Evolutionary conservation across 2,329 filamentous ascomycete species (phyloP).

Genomic region (Nigrospora sphaerica): DNA sequence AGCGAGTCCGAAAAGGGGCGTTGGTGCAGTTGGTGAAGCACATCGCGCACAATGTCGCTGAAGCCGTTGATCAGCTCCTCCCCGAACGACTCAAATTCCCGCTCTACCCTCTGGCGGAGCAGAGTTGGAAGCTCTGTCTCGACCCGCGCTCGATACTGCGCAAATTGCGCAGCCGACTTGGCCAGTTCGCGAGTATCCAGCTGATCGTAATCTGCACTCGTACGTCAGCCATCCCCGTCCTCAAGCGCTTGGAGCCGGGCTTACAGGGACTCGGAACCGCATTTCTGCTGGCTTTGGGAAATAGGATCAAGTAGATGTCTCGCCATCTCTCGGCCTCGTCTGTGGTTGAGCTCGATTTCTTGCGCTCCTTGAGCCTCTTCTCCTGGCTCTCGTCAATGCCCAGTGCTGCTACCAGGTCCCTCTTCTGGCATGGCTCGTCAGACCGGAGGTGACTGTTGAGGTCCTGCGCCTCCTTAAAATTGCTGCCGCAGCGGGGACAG

Average conservation of each 20-base stretch:
- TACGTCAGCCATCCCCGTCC: too few species aligned
- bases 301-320: conserved; percentile 22
- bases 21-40: conserved; percentile 16
- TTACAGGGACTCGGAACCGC: conserved; percentile 21
- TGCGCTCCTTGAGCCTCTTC: conserved; percentile 17
- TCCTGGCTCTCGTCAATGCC: conserved; percentile 21
- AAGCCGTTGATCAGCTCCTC: conserved; percentile 13
- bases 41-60: conserved; percentile 17
- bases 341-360: conserved; percentile 13
- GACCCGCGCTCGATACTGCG: conserved; percentile 15
- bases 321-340: conserved; percentile 21
- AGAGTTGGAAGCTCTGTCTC: conserved; percentile 17
- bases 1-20: conserved; percentile 5
- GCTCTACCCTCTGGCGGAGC: conserved; percentile 18
- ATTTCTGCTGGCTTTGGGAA: conserved; percentile 17
- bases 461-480: conserved; percentile 14
- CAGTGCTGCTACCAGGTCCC: conserved; percentile 11
- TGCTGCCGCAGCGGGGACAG: conserved; percentile 16
- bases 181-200: conserved; percentile 11
- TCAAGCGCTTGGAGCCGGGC: not conserved
- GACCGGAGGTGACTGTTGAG: conserved; percentile 18
- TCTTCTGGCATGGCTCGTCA: conserved; percentile 18
- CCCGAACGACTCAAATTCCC: conserved; percentile 16
- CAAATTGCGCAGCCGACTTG: conserved; percentile 12
- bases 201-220: conserved; percentile 14